Conservation (phyloP, 371 early-diverging fungal species). For the Rhizomucor pusillus region DNA sequence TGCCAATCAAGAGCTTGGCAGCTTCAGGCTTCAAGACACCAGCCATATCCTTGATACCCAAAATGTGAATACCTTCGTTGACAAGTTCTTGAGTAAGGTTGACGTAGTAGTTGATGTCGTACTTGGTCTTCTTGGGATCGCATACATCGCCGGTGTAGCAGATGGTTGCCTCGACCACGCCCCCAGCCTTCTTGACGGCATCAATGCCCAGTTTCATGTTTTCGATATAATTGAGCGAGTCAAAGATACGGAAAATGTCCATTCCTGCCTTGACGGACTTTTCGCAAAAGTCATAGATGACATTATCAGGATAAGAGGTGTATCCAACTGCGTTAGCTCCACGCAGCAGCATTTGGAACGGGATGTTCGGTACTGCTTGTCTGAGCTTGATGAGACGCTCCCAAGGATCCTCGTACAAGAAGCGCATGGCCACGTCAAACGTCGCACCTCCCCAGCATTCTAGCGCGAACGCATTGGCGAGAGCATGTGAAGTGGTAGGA, state of each 20-base stretch:
- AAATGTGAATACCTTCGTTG: conserved; percentile 88
- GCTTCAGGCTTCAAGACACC: conserved; percentile 92
- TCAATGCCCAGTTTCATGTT: conserved; percentile 93
- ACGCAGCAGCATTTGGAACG: conserved; percentile 96
- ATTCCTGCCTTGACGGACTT: conserved; percentile 88
- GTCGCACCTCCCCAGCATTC: conserved; percentile 97
- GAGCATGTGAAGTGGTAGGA: conserved; percentile 81
- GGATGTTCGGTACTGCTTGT: conserved; percentile 90
- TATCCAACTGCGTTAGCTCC: conserved; percentile 98
- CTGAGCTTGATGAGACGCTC: conserved; percentile 82
- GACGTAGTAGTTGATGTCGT: conserved; percentile 89
- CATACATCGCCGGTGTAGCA: conserved; percentile 94
- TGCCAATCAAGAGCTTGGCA: conserved; percentile 76
- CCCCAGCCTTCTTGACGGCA: conserved; percentile 91
- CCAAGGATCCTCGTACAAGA: conserved; percentile 95
- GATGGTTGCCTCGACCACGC: conserved; percentile 91
- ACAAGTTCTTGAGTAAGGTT: conserved; percentile 87
- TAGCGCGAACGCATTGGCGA: conserved; percentile 83
- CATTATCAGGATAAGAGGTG: conserved; percentile 96
- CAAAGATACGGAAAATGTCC: conserved; percentile 96
- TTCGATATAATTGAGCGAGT: conserved; percentile 92
- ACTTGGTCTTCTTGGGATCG: conserved; percentile 74
- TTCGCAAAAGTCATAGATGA: conserved; percentile 92
- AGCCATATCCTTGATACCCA: conserved; percentile 98
- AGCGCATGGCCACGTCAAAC: conserved; percentile 94